Conservation (phyloP, 1,284 basidiomycete genomes). For the Trichosporon sp. region DNA sequence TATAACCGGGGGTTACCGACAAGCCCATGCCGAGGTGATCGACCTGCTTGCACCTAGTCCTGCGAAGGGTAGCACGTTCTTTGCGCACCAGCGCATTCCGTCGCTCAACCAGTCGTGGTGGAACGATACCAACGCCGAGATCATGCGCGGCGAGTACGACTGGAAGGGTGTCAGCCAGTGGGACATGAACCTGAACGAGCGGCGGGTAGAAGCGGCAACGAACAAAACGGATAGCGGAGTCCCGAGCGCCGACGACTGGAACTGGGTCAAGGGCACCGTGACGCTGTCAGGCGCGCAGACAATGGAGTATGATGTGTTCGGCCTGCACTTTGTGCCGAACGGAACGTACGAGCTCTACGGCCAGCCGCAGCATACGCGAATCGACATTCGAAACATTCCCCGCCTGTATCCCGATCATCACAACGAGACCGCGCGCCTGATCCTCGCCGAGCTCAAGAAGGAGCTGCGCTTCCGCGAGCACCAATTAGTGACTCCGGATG, state of each 20-base stretch:
- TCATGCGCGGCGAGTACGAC: conserved; percentile 35
- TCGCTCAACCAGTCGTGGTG: conserved; percentile 28
- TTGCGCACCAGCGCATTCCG: conserved; percentile 24
- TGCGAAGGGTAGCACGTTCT: conserved; percentile 22
- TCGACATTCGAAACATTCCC: conserved; percentile 59
- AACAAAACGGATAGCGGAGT: not conserved
- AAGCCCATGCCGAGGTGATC: conserved; percentile 28
- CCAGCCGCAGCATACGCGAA: conserved; percentile 53
- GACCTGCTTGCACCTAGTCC: conserved; percentile 9
- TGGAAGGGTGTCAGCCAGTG: conserved; percentile 31
- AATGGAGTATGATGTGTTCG: conserved; percentile 47
- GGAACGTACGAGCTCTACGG: conserved; percentile 72
- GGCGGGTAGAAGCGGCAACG: conserved; percentile 6
- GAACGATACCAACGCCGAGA: conserved; percentile 36
- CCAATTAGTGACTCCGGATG: conserved; percentile 28
- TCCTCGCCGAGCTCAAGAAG: conserved; percentile 60
- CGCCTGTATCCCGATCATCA: conserved; percentile 47
- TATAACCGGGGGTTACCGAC: conserved; percentile 46
- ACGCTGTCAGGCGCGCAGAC: conserved; percentile 15
- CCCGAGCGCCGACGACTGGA: conserved; percentile 21
- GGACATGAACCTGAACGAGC: conserved; percentile 44
- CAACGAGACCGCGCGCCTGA: conserved; percentile 59
- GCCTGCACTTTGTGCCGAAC: conserved; percentile 68
- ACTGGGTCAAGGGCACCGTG: conserved; percentile 35
- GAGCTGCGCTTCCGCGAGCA: conserved; percentile 32